Conservation (phyloP, 352 stramenopile species). For the Phytophthora lateralis region DNA sequence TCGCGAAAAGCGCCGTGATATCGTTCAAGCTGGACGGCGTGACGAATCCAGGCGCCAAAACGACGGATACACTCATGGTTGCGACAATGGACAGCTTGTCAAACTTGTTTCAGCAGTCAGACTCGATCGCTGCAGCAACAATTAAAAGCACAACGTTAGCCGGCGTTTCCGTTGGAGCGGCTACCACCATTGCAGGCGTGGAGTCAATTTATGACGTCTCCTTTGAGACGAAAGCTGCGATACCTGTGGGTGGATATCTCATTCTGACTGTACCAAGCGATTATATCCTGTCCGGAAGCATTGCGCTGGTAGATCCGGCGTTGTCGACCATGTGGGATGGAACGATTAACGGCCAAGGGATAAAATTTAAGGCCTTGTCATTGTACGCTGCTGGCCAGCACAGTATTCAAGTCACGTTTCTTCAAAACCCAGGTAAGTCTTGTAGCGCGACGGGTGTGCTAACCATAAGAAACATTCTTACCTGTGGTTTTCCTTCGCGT, state of each 20-base stretch:
- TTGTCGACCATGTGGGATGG: slow-evolving; percentile 8
- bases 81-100: slow-evolving; percentile 37
- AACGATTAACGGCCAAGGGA: slow-evolving; percentile 10
- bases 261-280: slow-evolving; percentile 27
- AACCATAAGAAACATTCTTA: slow-evolving; percentile 1
- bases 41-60: slow-evolving; percentile 55
- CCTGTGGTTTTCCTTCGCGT: background rate
- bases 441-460: background rate
- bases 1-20: slow-evolving; percentile 29
- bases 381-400: slow-evolving; percentile 20
- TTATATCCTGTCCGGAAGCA: slow-evolving; percentile 1
- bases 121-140: background rate
- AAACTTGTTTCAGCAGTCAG: slow-evolving; percentile 31
- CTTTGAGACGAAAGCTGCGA: slow-evolving; percentile 17
- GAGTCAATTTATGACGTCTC: slow-evolving; percentile 13
- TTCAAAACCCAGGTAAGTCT: slow-evolving; percentile 45
- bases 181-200: slow-evolving; percentile 33
- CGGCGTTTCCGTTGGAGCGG: background rate
- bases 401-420: slow-evolving; percentile 25
- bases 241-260: slow-evolving; percentile 37
- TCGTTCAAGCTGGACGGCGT: slow-evolving; percentile 55
- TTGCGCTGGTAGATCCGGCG: slow-evolving; percentile 22
- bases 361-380: slow-evolving; percentile 17
- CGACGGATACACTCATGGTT: slow-evolving; percentile 44
- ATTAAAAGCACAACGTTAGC: slow-evolving; percentile 22